Evolutionary conservation across 192 early-diverging fungal species (phyloP), one percentile per base, ranked within the genome.

Genomic region (Spinellus fusiger): DNA sequence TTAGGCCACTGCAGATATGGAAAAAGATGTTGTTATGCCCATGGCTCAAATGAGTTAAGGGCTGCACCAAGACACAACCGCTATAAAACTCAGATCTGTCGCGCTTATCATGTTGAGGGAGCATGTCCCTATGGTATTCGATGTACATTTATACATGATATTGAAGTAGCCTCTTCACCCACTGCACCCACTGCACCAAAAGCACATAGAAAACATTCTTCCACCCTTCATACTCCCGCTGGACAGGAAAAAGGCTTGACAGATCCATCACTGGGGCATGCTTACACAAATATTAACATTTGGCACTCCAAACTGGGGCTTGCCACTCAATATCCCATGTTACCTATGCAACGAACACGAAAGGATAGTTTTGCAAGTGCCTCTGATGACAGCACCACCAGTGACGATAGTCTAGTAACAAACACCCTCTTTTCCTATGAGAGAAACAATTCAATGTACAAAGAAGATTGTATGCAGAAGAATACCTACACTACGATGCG

Each of bases 71-170:
- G 93, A 49, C 94, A 98, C 61, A 90, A 89, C 49, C 90, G 90
- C 59, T 98, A 98, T 77, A 95, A 96, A 75, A 96, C 93, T 3
- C 90, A 94, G 60, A 80, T 95, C 49, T 98, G 96, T 75, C 90
- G 86, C 49, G 94, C 92, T 20, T 98, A 89, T 75, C 88, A 83
- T 75, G 81, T 87, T 47, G 84, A 87, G 16, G 94, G 96, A n/a
- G 84, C 85, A 27, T 98, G 96, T 67, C 90, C 90, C 10, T 98
- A 96, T 69, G 93, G 93, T 23, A 87, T 84, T 56, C 89, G 96
- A 27, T 98, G 96, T 74, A 94, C 93, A 59, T 98, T 98, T 70
- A 91, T 95, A 49, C 94, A 96, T 57, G 40, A 44, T 18, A 44
- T 18, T 18, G 3, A 3, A 6, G 40, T n/a, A n/a, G 40, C 10